These are phyloP conservation scores for Diplocarpon mali DNA, from an alignment of 2,329 filamentous ascomycete species.

Conservation along the genomic window DNA sequence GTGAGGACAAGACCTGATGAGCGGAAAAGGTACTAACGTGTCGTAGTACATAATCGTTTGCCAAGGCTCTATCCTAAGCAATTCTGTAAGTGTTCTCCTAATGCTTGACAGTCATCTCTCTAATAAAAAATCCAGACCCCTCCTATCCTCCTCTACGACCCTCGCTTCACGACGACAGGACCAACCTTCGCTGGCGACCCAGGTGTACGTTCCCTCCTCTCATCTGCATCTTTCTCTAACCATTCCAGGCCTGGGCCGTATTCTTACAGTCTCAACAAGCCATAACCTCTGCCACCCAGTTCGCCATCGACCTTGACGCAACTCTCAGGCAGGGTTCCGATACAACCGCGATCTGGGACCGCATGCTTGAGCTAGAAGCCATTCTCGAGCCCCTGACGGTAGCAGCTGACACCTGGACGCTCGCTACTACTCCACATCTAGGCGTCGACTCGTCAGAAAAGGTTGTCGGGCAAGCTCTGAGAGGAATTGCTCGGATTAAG, in stretches of 20 bases:
- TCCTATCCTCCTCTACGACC: constrained; percentile 33
- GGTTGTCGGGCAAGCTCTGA: no score
- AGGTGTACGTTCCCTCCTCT: constrained; percentile 14
- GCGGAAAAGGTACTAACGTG: no score
- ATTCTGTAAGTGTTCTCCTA: constrained; percentile 20
- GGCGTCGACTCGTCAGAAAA: no score
- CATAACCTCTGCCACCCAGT: constrained; percentile 36
- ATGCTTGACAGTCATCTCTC: no score
- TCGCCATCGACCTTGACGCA: constrained; percentile 37
- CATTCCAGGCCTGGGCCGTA: constrained; percentile 26
- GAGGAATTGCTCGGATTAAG: no score
- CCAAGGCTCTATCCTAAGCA: constrained; percentile 40
- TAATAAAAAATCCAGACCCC: constrained; percentile 24
- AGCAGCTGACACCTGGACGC: constrained; percentile 12
- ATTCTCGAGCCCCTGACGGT: constrained; percentile 18
- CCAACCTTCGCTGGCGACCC: constrained; percentile 33
- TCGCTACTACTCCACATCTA: no score
- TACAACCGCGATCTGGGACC: constrained; percentile 30
- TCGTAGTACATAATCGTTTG: constrained; percentile 35
- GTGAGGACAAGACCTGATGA: no score
- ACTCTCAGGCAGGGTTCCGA: constrained; percentile 30
- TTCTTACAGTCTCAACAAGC: constrained; percentile 38
- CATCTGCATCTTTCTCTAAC: no score
- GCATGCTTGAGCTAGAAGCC: constrained; percentile 20
- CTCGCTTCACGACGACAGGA: constrained; percentile 35